These are phyloP conservation scores for Acanthamoeba royreba DNA, from an alignment of 208 protist species.

Conservation along the genomic window DNA sequence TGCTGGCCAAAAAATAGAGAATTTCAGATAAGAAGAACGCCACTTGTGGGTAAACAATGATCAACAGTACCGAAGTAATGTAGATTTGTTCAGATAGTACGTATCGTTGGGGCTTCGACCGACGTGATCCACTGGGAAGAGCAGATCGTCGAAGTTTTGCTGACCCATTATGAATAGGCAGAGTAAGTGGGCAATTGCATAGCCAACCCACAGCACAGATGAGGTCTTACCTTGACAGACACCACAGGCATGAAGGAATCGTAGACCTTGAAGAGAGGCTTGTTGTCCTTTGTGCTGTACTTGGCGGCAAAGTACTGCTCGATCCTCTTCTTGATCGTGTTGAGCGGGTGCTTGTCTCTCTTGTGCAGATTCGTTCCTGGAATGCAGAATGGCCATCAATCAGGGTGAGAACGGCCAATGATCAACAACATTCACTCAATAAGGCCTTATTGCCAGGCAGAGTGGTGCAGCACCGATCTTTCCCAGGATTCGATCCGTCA, in stretches of 20 bases:
- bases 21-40: not conserved
- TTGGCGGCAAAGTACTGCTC: constrained; percentile 57
- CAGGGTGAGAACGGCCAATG: no score
- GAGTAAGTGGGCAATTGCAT: not conserved
- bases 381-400: no score
- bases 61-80: constrained; percentile 1
- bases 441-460: no score
- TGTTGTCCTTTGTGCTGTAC: not conserved
- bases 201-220: not conserved
- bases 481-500: not conserved
- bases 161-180: constrained; percentile 48
- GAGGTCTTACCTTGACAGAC: not conserved
- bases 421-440: no score
- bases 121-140: constrained; percentile 73
- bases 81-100: constrained; percentile 73
- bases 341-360: constrained; percentile 53
- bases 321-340: constrained; percentile 58
- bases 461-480: not conserved
- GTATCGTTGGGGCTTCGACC: constrained; percentile 71
- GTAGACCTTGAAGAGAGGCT: constrained; percentile 48
- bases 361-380: constrained; percentile 56
- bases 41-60: not conserved
- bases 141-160: constrained; percentile 79
- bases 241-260: constrained; percentile 59
- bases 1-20: constrained; percentile 52